These are phyloP conservation scores for Euphrasia arctica DNA, from an alignment of 305 asterid genomes.

Conservation along the genomic window DNA sequence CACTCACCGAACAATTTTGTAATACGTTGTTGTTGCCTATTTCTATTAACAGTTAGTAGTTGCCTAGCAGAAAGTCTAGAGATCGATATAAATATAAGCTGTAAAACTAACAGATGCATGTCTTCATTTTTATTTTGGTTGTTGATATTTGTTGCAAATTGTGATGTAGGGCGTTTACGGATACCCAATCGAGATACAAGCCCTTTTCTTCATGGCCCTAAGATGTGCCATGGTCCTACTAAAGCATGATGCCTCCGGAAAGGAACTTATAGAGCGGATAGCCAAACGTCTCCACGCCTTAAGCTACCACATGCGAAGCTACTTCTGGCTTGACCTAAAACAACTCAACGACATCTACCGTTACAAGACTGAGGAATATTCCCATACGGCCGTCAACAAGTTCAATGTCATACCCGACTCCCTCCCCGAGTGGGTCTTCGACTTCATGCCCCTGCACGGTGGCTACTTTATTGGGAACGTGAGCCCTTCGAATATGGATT, in stretches of 20 bases:
- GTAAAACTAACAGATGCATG: neutral
- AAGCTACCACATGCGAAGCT: constrained; percentile 54
- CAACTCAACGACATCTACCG: constrained; percentile 65
- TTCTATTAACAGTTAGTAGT: too few relatives aligned
- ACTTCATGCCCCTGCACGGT: constrained; percentile 61
- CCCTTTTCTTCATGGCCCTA: constrained; percentile 59
- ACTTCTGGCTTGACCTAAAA: constrained; percentile 68
- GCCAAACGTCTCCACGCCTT: constrained; percentile 60
- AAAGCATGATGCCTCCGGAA: constrained; percentile 35
- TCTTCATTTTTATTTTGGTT: neutral
- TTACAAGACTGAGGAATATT: constrained; percentile 65
- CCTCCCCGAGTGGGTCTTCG: constrained; percentile 63
- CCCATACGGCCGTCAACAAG: constrained; percentile 70
- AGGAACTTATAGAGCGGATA: constrained; percentile 50
- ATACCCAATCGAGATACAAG: constrained; percentile 67
- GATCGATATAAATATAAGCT: too few relatives aligned
- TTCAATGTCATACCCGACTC: constrained; percentile 70
- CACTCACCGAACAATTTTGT: too few relatives aligned
- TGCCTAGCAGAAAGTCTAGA: too few relatives aligned
- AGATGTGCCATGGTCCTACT: constrained; percentile 65
- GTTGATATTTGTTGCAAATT: neutral
- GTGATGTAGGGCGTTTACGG: constrained; percentile 53
- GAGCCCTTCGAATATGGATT: constrained; percentile 67
- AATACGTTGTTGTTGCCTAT: too few relatives aligned
- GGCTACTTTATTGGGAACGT: constrained; percentile 65